Evolutionary conservation across 371 early-diverging fungal species (phyloP), one percentile per base, ranked within the genome.

Genomic region (Mucor circinelloides): DNA sequence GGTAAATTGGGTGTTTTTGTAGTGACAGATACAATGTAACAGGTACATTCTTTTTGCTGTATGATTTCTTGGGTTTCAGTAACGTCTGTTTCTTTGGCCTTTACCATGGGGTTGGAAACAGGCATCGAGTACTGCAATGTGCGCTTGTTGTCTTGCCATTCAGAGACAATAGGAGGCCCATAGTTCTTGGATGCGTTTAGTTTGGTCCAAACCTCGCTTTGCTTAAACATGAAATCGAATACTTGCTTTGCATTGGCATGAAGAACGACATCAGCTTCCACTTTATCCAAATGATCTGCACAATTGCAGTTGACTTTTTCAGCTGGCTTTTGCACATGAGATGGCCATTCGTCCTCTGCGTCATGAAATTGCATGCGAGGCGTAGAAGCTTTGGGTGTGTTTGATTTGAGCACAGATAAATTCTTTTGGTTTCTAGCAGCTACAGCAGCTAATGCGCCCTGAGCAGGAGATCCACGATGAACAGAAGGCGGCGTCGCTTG

Each of bases 261-360:
- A 4, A 90, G 65, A 3, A 70, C 71, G 9, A 84, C 60, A 12
- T 90, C 85, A 3, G 78, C 62, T 34, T 87, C 89, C 10, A 73
- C 65, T 60, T 86, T 86, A 27, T 93, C 93, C 17, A 87, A 63
- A 76, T 93, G 93, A 27, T 84, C 86, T 30, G 83, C 74, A 67
- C 93, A 93, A 9, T 78, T 78, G 58, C 93, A 93, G 2, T 63
- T 19, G 0, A 85, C 83, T n/a, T 83, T 84, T 0, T 69, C 75
- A 15, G 79, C 42, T 0, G 91, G 88, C 19, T 60, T 54, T 10
- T 60, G 60, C 12, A 70, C n/a, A 34, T 58, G 40, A 10, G 32
- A 27, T 21, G 70, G 70, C 71, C 68, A 75, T 1, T 48, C 58
- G 2, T 58, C 27, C 1, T 28, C n/a, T 12, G 54, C 6, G 1